Percentiles rank a stretch among this genome's conserved stretches.
These are phyloP conservation scores for Bacterosira constricta DNA, from an alignment of 108 stramenopile species.

Conservation along the genomic window DNA sequence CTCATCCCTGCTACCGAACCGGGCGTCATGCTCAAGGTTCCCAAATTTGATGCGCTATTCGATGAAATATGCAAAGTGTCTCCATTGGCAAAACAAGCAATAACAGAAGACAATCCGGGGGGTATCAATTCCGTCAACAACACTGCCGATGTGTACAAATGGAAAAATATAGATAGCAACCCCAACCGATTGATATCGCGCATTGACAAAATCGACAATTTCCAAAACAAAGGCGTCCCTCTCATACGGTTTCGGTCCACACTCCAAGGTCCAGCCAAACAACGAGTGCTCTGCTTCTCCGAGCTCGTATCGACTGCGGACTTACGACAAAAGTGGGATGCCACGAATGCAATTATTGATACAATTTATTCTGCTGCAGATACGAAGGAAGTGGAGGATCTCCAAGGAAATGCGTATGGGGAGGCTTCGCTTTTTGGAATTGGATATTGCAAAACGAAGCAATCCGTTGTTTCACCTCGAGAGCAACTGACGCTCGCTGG, in stretches of 20 bases:
- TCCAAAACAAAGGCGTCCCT: constrained; percentile 35
- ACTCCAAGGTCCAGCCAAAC: constrained; percentile 34
- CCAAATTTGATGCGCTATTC: constrained; percentile 45
- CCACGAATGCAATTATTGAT: constrained; percentile 34
- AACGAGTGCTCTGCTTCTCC: constrained; percentile 31
- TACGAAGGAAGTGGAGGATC: constrained; percentile 24
- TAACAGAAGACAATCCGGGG: constrained; percentile 15
- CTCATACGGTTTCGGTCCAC: constrained; percentile 42
- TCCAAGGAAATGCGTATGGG: constrained; percentile 23
- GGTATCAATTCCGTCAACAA: constrained; percentile 32
- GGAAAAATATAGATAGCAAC: constrained; percentile 41
- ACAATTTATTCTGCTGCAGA: constrained; percentile 35
- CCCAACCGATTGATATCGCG: constrained; percentile 30
- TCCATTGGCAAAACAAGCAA: constrained; percentile 43
- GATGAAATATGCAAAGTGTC: constrained; percentile 35
- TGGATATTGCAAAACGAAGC: constrained; percentile 52
- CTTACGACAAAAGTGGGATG: constrained; percentile 45
- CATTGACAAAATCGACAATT: constrained; percentile 53
- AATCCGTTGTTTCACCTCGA: constrained; percentile 46
- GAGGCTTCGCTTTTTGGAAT: constrained; percentile 38
- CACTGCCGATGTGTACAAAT: constrained; percentile 33
- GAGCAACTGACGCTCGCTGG: constrained; percentile 58
- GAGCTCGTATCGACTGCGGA: constrained; percentile 25
- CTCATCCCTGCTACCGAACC: constrained; percentile 24
- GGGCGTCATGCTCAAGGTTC: constrained; percentile 35